Percentiles rank a stretch among this genome's conserved stretches.
Conservation (phyloP, 2,329 filamentous ascomycete species). For the Didymella lethalis region DNA sequence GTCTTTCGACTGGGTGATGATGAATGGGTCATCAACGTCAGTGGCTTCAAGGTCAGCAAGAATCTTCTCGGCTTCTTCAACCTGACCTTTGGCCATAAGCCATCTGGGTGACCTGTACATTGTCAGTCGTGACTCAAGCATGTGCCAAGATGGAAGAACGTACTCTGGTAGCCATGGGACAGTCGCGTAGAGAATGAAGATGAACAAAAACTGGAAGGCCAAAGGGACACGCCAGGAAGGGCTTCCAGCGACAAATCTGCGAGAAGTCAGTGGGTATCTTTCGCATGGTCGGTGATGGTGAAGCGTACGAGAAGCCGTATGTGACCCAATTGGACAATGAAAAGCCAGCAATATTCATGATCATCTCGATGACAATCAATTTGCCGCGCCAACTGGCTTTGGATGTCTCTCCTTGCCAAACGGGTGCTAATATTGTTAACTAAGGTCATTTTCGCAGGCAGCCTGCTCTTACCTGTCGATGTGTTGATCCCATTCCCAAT, state of each 20-base stretch:
- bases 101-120: constrained; percentile 51
- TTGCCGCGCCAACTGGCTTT: constrained; percentile 54
- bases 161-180: constrained; percentile 58
- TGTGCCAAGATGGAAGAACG: not conserved
- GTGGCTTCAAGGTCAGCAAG: constrained; percentile 59
- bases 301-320: constrained; percentile 58
- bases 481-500: constrained; percentile 63
- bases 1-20: constrained; percentile 54
- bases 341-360: constrained; percentile 61
- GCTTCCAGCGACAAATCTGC: constrained; percentile 28
- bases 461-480: constrained; percentile 51
- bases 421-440: constrained; percentile 54
- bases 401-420: constrained; percentile 64
- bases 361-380: constrained; percentile 58
- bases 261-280: not conserved
- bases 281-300: not conserved
- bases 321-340: constrained; percentile 62
- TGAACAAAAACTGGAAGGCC: constrained; percentile 61
- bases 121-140: not conserved
- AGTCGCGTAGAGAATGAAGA: constrained; percentile 55
- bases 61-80: constrained; percentile 59
- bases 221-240: constrained; percentile 44
- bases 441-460: not conserved
- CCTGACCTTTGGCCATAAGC: constrained; percentile 56
- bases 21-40: constrained; percentile 54